These are phyloP conservation scores for Amborella trichopoda DNA, from an alignment of 164 flowering plant genomes.

Conservation along the genomic window DNA sequence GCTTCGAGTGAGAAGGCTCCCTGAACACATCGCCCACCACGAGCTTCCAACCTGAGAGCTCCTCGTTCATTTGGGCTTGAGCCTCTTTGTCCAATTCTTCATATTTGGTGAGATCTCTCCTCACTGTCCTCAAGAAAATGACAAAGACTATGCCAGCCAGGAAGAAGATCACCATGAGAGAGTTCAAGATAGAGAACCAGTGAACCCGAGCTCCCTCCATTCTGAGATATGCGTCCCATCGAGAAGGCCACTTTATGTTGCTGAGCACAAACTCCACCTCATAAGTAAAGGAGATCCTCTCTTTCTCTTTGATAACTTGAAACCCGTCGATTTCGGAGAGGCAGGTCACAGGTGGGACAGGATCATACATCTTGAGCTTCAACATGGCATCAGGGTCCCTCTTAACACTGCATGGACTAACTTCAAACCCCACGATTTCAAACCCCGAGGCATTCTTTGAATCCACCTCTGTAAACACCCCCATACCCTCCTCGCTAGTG, in stretches of 20 bases:
- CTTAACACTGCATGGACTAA: constrained; percentile 41
- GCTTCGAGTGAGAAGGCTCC: constrained; percentile 22
- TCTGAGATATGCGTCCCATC: constrained; percentile 54
- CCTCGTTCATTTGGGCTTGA: constrained; percentile 67
- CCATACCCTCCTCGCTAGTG: constrained; percentile 44
- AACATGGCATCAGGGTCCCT: constrained; percentile 26
- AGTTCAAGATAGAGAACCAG: constrained; percentile 52
- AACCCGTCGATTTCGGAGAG: constrained; percentile 5
- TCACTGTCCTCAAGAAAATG: constrained; percentile 31
- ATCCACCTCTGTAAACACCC: constrained; percentile 26
- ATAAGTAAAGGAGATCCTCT: constrained; percentile 25
- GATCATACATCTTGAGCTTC: constrained; percentile 13
- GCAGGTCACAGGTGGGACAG: background rate
- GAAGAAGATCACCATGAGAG: constrained; percentile 47
- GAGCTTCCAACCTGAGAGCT: constrained; percentile 67
- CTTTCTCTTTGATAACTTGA: constrained; percentile 14
- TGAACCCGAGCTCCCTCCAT: constrained; percentile 53
- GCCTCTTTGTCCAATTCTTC: constrained; percentile 58
- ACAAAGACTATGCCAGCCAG: constrained; percentile 48
- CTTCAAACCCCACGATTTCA: constrained; percentile 52
- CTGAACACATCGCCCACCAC: constrained; percentile 63
- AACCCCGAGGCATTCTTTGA: constrained; percentile 28
- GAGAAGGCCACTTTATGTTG: constrained; percentile 36
- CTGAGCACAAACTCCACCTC: constrained; percentile 46
- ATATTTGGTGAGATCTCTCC: constrained; percentile 34